Evolutionary conservation across 768 basidiomycete genomes (phyloP).

Genomic region (Trametes cingulata): DNA sequence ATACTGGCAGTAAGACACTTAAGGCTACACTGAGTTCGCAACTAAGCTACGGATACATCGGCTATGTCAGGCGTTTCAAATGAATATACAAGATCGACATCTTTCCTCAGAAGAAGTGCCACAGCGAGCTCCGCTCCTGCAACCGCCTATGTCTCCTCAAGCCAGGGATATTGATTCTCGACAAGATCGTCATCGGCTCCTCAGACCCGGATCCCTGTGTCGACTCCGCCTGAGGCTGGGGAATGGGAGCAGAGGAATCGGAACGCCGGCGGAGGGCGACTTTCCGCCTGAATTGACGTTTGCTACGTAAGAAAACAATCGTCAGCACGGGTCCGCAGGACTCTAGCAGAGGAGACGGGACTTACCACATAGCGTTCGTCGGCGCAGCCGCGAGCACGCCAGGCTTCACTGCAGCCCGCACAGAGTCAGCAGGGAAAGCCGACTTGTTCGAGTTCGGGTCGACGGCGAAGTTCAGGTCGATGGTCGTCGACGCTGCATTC

Average conservation of each 20-base stretch:
- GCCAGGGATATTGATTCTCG: constrained; percentile 16
- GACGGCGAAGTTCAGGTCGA: constrained; percentile 3
- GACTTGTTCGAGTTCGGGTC: not conserved
- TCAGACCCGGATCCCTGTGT: not conserved
- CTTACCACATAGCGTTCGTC: constrained; percentile 6
- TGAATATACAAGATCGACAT: not conserved
- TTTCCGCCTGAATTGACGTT: constrained; percentile 10
- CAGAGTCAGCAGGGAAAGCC: no score
- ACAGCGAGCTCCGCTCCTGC: constrained; percentile 25
- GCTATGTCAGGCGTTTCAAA: no score
- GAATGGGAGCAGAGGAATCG: not conserved
- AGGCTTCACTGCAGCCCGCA: not conserved
- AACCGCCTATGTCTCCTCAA: constrained; percentile 24
- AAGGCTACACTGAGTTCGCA: not conserved
- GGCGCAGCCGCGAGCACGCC: not conserved
- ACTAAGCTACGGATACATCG: constrained; percentile 1
- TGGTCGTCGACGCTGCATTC: not conserved
- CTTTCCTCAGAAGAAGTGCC: constrained; percentile 25
- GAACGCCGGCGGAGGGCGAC: constrained; percentile 7
- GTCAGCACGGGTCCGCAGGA: not conserved
- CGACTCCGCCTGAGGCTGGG: not conserved
- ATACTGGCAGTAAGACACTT: no score
- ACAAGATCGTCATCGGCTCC: not conserved
- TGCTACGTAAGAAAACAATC: not conserved
- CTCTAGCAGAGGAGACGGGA: not conserved